phyloP scores from a whole-genome alignment of 805 yeast species.

The Starmerella stellata region DNA sequence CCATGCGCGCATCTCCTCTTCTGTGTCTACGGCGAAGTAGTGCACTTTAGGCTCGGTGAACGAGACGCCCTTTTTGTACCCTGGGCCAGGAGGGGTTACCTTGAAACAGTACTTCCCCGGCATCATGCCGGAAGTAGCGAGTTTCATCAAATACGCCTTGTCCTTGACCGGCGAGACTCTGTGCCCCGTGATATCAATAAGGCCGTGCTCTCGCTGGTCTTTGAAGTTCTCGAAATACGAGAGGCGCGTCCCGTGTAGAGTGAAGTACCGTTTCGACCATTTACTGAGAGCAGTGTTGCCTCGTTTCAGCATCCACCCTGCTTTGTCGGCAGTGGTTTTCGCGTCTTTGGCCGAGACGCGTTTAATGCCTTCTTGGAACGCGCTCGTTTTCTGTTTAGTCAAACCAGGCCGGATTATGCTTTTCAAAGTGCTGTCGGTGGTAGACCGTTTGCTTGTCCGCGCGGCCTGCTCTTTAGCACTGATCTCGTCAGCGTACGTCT shows the following conservation, averaged over 20 bases:
- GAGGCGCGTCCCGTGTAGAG: slow-evolving; percentile 79
- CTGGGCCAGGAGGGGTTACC: slow-evolving; percentile 92
- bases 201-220: slow-evolving; percentile 74
- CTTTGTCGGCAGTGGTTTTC: slow-evolving; percentile 49
- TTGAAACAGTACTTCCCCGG: slow-evolving; percentile 88
- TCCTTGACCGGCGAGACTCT: slow-evolving; percentile 67
- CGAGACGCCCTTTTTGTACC: slow-evolving; percentile 82
- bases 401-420: slow-evolving; percentile 22
- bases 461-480: not conserved
- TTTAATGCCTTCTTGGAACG: slow-evolving; percentile 60
- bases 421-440: slow-evolving; percentile 7
- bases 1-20: slow-evolving; percentile 89
- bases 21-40: slow-evolving; percentile 83
- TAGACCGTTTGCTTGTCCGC: slow-evolving; percentile 4
- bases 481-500: slow-evolving; percentile 1
- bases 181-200: slow-evolving; percentile 91
- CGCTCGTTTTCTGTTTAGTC: slow-evolving; percentile 26
- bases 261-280: slow-evolving; percentile 77
- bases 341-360: slow-evolving; percentile 60
- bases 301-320: slow-evolving; percentile 94
- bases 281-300: slow-evolving; percentile 72
- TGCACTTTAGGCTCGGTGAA: slow-evolving; percentile 94
- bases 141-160: slow-evolving; percentile 58
- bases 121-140: slow-evolving; percentile 85
- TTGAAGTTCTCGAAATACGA: slow-evolving; percentile 66